These are phyloP conservation scores for Obba rivulosa DNA, from an alignment of 768 basidiomycete genomes.

Conservation along the genomic window DNA sequence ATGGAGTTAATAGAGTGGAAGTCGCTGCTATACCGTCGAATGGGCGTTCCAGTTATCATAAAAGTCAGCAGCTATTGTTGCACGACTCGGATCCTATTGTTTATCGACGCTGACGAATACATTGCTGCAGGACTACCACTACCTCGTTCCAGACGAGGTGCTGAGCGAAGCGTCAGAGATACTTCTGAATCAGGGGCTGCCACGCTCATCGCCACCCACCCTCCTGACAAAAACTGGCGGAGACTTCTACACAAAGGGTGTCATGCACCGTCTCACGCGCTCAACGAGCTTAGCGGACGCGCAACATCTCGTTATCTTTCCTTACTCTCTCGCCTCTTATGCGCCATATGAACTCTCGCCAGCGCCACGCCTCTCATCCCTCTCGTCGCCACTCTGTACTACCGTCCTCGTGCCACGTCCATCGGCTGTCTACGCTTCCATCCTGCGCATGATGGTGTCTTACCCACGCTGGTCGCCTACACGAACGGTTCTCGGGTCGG, in stretches of 20 bases:
- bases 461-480: conserved; percentile 21
- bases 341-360: neutral
- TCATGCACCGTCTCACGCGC: conserved; percentile 3
- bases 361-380: conserved; percentile 1
- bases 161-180: conserved; percentile 1
- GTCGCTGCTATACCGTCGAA: conserved; percentile 7
- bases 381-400: neutral
- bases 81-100: neutral
- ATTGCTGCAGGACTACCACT: conserved; percentile 3
- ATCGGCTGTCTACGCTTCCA: conserved; percentile 29
- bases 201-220: conserved; percentile 1
- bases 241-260: conserved; percentile 9
- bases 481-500: conserved; percentile 20
- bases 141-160: conserved; percentile 8
- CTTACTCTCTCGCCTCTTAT: conserved; percentile 4
- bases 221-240: conserved; percentile 5
- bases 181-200: conserved; percentile 1
- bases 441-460: conserved; percentile 26
- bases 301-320: conserved; percentile 8
- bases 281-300: conserved; percentile 5
- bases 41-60: conserved; percentile 10
- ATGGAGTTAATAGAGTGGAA: conserved; percentile 9
- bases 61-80: neutral
- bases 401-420: conserved; percentile 23
- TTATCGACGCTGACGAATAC: too few relatives aligned